Conservation (phyloP, 257 asterid species). For the Capsicum chinense region DNA sequence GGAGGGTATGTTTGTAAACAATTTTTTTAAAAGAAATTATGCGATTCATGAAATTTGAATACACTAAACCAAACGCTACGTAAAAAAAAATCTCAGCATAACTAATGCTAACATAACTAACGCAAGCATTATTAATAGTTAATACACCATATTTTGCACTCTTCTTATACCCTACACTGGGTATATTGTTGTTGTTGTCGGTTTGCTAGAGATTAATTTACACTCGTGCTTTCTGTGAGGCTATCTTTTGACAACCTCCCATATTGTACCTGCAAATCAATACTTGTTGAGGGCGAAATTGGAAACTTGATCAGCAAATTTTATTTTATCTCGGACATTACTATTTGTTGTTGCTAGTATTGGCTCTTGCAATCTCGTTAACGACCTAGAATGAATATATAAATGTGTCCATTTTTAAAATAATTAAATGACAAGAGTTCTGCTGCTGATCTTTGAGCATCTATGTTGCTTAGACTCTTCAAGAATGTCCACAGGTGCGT, state of each 20-base stretch:
- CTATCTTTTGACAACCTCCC: constrained; percentile 11
- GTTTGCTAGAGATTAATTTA: background rate
- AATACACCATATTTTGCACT: too few species aligned
- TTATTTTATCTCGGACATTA: background rate
- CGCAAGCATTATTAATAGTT: too few species aligned
- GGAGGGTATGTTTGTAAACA: too few species aligned
- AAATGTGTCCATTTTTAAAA: background rate
- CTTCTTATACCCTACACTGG: too few species aligned
- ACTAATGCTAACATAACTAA: too few species aligned
- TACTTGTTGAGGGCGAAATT: background rate
- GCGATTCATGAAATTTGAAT: too few species aligned
- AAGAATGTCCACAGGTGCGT: too few species aligned
- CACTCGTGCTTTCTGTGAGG: background rate
- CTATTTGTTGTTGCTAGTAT: background rate
- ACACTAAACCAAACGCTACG: too few species aligned
- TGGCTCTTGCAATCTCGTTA: background rate
- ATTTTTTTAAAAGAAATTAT: too few species aligned
- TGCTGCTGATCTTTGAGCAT: background rate
- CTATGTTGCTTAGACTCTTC: too few species aligned
- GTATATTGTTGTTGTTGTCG: background rate
- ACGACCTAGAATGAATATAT: background rate
- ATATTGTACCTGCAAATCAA: background rate
- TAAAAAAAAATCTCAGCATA: too few species aligned
- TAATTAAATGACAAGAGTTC: background rate
- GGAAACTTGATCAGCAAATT: background rate